A percentile compares a stretch with the other conserved stretches of the same genome.
These are phyloP conservation scores for Sugiyamaella paludigena DNA, from an alignment of 1,139 yeast species.

Conservation along the genomic window DNA sequence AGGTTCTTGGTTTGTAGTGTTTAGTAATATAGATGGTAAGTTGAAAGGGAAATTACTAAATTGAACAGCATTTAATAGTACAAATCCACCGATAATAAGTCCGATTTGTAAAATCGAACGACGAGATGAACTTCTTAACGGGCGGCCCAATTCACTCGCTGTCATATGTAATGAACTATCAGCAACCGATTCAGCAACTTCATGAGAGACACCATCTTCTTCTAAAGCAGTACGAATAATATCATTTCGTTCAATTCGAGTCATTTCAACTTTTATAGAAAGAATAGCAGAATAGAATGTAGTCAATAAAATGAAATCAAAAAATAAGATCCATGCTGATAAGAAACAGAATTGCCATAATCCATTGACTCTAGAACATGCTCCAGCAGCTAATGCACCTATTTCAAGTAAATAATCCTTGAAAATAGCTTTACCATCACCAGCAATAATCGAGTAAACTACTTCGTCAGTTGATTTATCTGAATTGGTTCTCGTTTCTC, in stretches of 20 bases:
- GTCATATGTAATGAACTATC: conserved; percentile 35
- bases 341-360: conserved; percentile 81
- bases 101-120: conserved; percentile 57
- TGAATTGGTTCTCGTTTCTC: conserved; percentile 27
- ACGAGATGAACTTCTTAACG: conserved; percentile 36
- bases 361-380: conserved; percentile 61
- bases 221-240: conserved; percentile 78
- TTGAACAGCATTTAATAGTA: conserved; percentile 59
- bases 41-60: conserved; percentile 49
- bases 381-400: conserved; percentile 67
- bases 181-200: conserved; percentile 71
- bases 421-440: conserved; percentile 66
- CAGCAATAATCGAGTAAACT: conserved; percentile 56
- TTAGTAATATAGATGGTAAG: conserved; percentile 11
- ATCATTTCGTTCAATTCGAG: conserved; percentile 81
- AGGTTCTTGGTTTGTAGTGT: neutral
- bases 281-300: conserved; percentile 86
- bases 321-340: conserved; percentile 67
- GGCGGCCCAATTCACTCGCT: conserved; percentile 22
- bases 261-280: conserved; percentile 86
- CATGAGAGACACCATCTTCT: conserved; percentile 83
- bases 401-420: conserved; percentile 80
- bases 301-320: conserved; percentile 70
- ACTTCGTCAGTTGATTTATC: conserved; percentile 41
- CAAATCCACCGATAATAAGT: conserved; percentile 63